Conservation (phyloP, 1,284 basidiomycete genomes). For the Irpex sp. region DNA sequence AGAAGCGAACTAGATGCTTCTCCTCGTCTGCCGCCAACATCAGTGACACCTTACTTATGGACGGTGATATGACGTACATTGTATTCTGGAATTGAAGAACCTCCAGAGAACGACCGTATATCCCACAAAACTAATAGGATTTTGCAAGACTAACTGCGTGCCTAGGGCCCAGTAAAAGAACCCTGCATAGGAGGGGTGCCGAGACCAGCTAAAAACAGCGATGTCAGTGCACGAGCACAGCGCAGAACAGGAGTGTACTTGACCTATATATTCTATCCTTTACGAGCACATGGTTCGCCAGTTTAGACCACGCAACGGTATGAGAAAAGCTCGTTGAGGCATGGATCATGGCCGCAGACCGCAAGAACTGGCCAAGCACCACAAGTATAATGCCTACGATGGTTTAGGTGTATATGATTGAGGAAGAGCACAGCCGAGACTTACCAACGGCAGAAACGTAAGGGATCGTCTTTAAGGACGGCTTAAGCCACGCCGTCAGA, state of each 20-base stretch:
- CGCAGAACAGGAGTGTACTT: slow-evolving; percentile 25
- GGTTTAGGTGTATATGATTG: background rate
- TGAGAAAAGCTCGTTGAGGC: slow-evolving; percentile 94
- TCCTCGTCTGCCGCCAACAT: slow-evolving; percentile 63
- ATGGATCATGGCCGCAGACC: slow-evolving; percentile 94
- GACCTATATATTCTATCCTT: slow-evolving; percentile 87
- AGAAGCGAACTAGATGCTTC: slow-evolving; percentile 69
- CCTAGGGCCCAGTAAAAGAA: slow-evolving; percentile 99
- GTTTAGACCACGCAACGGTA: slow-evolving; percentile 73
- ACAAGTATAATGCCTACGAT: slow-evolving; percentile 60
- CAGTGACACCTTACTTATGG: background rate
- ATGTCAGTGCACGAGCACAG: background rate
- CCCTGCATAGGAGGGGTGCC: slow-evolving; percentile 96
- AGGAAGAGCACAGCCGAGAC: slow-evolving; percentile 14
- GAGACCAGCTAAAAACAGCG: slow-evolving; percentile 62
- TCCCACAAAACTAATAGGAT: slow-evolving; percentile 70
- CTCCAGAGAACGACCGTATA: slow-evolving; percentile 71
- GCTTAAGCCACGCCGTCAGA: slow-evolving; percentile 64
- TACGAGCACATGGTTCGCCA: slow-evolving; percentile 74
- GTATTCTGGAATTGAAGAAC: slow-evolving; percentile 85
- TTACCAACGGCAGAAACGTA: slow-evolving; percentile 57
- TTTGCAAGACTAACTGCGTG: slow-evolving; percentile 91
- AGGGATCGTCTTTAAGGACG: slow-evolving; percentile 51
- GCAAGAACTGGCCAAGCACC: slow-evolving; percentile 71
- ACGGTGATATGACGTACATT: slow-evolving; percentile 48